A percentile compares a stretch with the other conserved stretches of the same genome.
phyloP scores from a whole-genome alignment of 345 rosid species.

The Hibiscus tridactylites region DNA sequence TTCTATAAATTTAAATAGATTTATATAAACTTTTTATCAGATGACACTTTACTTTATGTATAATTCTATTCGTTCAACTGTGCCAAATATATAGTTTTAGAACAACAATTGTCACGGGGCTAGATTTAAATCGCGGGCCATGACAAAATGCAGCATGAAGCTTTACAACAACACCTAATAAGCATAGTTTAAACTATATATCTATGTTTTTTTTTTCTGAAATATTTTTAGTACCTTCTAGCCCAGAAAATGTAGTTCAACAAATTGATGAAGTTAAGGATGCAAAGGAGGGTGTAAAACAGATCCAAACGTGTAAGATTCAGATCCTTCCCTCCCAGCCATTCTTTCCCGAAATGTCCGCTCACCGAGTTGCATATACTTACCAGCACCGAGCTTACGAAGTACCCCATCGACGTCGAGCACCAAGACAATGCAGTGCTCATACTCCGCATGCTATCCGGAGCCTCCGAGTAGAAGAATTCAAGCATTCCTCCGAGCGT shows the following conservation, averaged over 20 bases:
- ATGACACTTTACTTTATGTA: no score
- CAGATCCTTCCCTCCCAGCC: constrained; percentile 41
- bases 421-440: constrained; percentile 51
- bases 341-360: constrained; percentile 20
- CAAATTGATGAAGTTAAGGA: constrained; percentile 42
- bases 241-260: constrained; percentile 32
- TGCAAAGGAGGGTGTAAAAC: constrained; percentile 33
- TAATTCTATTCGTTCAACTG: no score
- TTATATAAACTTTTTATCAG: no score
- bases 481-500: constrained; percentile 60
- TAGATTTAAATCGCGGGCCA: no score
- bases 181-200: background rate
- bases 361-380: constrained; percentile 24
- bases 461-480: constrained; percentile 56
- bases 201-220: background rate
- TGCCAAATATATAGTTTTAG: no score
- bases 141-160: background rate
- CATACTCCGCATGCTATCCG: constrained; percentile 38
- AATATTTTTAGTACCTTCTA: constrained; percentile 13
- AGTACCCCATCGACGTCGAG: constrained; percentile 48
- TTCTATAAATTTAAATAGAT: no score
- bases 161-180: background rate
- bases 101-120: no score
- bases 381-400: constrained; percentile 42
- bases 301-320: constrained; percentile 36